phyloP scores from a whole-genome alignment of 176 grass and related monocot species.

The Microstegium vimineum region DNA sequence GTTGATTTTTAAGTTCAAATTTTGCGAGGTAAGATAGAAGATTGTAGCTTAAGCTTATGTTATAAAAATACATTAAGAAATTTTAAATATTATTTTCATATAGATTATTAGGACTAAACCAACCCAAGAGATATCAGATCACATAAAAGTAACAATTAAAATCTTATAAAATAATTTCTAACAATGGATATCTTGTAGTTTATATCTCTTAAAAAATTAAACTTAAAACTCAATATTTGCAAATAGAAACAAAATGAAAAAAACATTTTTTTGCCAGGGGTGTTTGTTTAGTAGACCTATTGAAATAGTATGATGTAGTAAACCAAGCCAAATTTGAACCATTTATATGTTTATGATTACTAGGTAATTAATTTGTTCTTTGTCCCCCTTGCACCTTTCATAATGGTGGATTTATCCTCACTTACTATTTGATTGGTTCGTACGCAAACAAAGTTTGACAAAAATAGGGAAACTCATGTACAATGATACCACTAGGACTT shows the following conservation, averaged over 20 bases:
- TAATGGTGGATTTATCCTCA: background rate
- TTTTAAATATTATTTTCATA: background rate
- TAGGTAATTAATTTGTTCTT: background rate
- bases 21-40: background rate
- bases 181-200: background rate
- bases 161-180: background rate
- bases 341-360: background rate
- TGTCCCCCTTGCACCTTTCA: background rate
- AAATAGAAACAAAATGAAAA: background rate
- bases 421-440: background rate
- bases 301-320: background rate
- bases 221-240: background rate
- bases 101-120: background rate
- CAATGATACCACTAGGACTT: background rate
- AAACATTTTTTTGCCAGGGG: background rate
- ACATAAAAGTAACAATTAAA: background rate
- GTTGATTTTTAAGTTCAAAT: background rate
- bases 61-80: background rate
- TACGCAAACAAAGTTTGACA: background rate
- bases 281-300: background rate
- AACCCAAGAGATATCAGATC: background rate
- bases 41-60: background rate
- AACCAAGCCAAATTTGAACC: background rate
- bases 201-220: background rate
- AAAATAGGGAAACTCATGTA: background rate